Evolutionary conservation across 805 yeast species (phyloP), one percentile per base, ranked within the genome.

Genomic region (Maudiozyma serrabonitensis): DNA sequence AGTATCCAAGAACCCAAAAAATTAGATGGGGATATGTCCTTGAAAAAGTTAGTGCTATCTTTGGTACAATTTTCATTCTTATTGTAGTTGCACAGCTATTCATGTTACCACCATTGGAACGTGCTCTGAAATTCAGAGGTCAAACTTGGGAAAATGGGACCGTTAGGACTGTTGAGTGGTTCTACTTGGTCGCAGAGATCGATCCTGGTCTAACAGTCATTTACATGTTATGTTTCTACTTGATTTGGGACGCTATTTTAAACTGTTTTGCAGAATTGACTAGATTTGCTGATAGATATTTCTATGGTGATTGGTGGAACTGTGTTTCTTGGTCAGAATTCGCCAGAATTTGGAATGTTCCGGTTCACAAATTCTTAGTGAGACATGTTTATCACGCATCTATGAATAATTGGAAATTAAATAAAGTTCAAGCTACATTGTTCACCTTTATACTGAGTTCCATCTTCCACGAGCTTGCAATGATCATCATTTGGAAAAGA

Each of bases 251-350:
- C 60, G 83, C 91, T 6, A 91, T 91, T 46, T 71, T 90, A 57
- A 91, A 90, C 61, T 84, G 85, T 23, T 77, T 95, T 57, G 98
- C 96, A 0, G 99, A 93, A 64, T 70, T 91, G 38, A 82, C 95
- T 15, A 62, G 75, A 47, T 95, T 82, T 68, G 96, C 87, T 4
- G 97, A 93, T 64, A 78, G 99, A 46, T 85, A 85, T 56, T 93
- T 93, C 66, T 93, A 95, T 62, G 91, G 95, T 3, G 86, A 88
- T 42, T 95, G 99, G 99, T 93, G 99, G 99, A 87, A 90, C 58
- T 86, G 95, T 53, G 80, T 84, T 18, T 84, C 87, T 41, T 93
- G 97, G 96, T 86, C 86, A 50, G 90, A 90, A 62, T 93, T 87
- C 65, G 84, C 96, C 11, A 75, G 97, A 55, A 81, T 85, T 53